Base-by-base conservation (phyloP, 2,329 filamentous ascomycete species). In the Cryphonectria nitschkei region DNA sequence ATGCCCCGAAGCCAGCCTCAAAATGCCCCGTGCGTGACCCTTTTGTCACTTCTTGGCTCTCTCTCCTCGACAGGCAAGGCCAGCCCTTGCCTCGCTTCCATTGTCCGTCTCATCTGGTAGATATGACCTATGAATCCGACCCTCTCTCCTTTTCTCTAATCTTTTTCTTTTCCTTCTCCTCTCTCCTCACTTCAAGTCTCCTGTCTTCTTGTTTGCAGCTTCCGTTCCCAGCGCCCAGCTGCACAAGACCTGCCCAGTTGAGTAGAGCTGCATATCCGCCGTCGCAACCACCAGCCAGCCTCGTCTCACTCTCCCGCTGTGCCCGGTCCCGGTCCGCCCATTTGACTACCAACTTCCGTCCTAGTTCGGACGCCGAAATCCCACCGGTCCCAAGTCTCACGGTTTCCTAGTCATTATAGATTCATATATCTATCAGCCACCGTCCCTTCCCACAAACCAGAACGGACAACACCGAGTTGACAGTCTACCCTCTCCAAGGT, bases 351-450 rank as follows among this genome's bases (percentile, higher is more conserved):
- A 16, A 39, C 16, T 52, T 34, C 41, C 41, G 63, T 26, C 3
- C 43, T 16, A 65, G 14, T 65, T 65, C 63, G 63, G 63, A 65
- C 63, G 63, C 63, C 63, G 63, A 65, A 61, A 61, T 37, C 58
- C 58, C 58, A 61, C 32, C 58, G 58, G 32, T 19, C 58, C 7
- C 46, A 39, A 39, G 58, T 37, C 58, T 37, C 58, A 62, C 32
- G 11, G 3, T 43, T 29, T 29, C 14, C 7, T 29, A 3, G 19
- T 32, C 52, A 4, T 29, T 29, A 56, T 14, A 29, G 13, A 29
- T 56, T 14, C 14, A 37, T 37, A 37, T 60, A 9, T 61, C 22
- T 39, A 58, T n/a, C 39, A 22, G 19, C 19, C 46, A 61, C 34
- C 34, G 34, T 13, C 37, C 8, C 58, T 19, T 19, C 46, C 5